Conservation (phyloP, 257 asterid species). For the Lycium barbarum region DNA sequence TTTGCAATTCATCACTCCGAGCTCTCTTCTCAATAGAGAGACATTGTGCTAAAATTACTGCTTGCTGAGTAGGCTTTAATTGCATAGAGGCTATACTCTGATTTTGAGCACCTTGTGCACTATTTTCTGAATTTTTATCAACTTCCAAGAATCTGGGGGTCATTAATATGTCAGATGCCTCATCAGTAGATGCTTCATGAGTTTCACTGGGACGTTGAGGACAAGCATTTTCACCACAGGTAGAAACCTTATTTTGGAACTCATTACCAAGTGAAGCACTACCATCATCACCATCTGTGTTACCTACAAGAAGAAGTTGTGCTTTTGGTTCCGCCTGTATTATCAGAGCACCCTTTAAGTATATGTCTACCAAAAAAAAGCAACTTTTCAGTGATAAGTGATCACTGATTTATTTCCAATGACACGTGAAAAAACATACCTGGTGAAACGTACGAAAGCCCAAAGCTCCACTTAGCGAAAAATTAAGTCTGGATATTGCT, state of each 20-base stretch:
- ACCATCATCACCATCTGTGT: slow-evolving; percentile 44
- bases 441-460: slow-evolving; percentile 93
- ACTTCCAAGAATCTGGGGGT: slow-evolving; percentile 69
- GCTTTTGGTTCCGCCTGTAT: slow-evolving; percentile 82
- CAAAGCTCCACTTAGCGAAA: slow-evolving; percentile 74
- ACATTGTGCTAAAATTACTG: slow-evolving; percentile 79
- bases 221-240: slow-evolving; percentile 39
- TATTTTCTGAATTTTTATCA: slow-evolving; percentile 44
- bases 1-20: slow-evolving; percentile 80
- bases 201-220: slow-evolving; percentile 59
- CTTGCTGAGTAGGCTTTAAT: slow-evolving; percentile 77
- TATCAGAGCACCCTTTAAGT: slow-evolving; percentile 32
- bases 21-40: slow-evolving; percentile 67
- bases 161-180: slow-evolving; percentile 82
- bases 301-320: slow-evolving; percentile 69
- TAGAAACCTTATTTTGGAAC: slow-evolving; percentile 34
- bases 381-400: not conserved
- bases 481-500: slow-evolving; percentile 56
- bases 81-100: slow-evolving; percentile 50
- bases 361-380: not conserved
- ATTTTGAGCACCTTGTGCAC: slow-evolving; percentile 44
- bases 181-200: slow-evolving; percentile 56
- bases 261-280: slow-evolving; percentile 39
- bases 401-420: slow-evolving; percentile 28
- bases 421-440: slow-evolving; percentile 50